Conservation (phyloP, 2,329 filamentous ascomycete genomes). For the Elsinoe fawcettii region DNA sequence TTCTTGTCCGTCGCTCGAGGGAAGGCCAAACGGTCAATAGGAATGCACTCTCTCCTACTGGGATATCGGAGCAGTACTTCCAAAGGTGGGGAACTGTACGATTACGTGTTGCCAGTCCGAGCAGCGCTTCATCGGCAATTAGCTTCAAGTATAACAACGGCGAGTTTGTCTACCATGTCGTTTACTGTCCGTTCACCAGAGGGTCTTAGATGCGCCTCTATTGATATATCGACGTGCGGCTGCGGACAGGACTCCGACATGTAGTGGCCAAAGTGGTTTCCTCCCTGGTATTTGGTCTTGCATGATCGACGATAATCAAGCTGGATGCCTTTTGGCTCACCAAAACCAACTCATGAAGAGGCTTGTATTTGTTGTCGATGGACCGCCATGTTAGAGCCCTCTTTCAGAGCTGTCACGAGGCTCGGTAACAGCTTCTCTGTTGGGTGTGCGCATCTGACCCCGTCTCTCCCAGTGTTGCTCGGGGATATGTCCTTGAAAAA, state of each 20-base stretch:
- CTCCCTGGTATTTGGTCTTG: not conserved
- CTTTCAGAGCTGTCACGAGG: conserved; percentile 25
- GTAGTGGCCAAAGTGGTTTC: not conserved
- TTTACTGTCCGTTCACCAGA: not conserved
- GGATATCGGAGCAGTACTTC: not conserved
- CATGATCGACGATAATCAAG: not conserved
- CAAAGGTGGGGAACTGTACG: not conserved
- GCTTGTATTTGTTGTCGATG: not conserved
- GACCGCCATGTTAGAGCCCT: not conserved
- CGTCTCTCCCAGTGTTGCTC: conserved; percentile 30
- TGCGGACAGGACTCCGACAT: not conserved
- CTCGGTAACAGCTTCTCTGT: conserved; percentile 34
- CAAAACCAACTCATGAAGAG: not conserved
- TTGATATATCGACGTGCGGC: not conserved
- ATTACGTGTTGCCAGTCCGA: not conserved
- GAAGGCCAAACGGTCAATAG: conserved; percentile 12
- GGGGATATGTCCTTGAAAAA: conserved; percentile 56
- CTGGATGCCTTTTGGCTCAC: not conserved
- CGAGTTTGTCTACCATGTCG: not conserved
- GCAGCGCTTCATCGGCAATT: not conserved
- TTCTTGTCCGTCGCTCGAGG: conserved; percentile 6
- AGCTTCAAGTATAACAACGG: not conserved
- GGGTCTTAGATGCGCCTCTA: not conserved
- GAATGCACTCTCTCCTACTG: not conserved
- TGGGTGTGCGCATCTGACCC: conserved; percentile 34